Percentiles rank a stretch among this genome's conserved stretches.
phyloP scores from a whole-genome alignment of 345 rosid genomes.

The Ceriops zippeliana region DNA sequence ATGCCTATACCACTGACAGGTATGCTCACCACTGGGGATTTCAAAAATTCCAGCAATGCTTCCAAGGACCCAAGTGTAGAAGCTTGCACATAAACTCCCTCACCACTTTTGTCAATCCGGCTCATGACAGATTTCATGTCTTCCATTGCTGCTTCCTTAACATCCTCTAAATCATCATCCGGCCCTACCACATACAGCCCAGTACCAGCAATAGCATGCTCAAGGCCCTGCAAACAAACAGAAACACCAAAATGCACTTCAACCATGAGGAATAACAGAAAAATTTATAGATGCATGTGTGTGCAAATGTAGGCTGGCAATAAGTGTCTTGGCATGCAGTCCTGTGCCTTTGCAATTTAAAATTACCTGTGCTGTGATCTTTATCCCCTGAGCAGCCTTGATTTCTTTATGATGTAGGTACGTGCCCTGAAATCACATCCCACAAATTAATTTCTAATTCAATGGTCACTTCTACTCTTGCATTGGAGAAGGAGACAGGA shows the following conservation, averaged over 20 bases:
- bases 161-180: slow-evolving; percentile 69
- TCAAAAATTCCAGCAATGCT: slow-evolving; percentile 89
- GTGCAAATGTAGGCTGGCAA: not conserved
- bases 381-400: slow-evolving; percentile 96
- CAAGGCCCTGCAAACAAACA: slow-evolving; percentile 58
- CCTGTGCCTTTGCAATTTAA: not conserved
- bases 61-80: slow-evolving; percentile 94
- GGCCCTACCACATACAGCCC: slow-evolving; percentile 75
- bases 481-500: too few species aligned
- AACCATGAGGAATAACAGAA: not conserved
- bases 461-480: too few species aligned
- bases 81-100: slow-evolving; percentile 95
- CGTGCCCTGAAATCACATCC: slow-evolving; percentile 61
- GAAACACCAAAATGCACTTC: not conserved
- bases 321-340: not conserved
- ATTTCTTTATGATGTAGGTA: slow-evolving; percentile 86
- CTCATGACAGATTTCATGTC: slow-evolving; percentile 83
- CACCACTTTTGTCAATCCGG: slow-evolving; percentile 81
- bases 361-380: slow-evolving; percentile 82
- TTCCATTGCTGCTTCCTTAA: slow-evolving; percentile 65
- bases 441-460: not conserved
- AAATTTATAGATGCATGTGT: not conserved
- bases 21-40: slow-evolving; percentile 76
- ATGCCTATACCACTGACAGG: slow-evolving; percentile 90
- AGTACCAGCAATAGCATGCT: slow-evolving; percentile 95